phyloP scores from a whole-genome alignment of 352 stramenopile genomes.

The Pythium brachiatum region DNA sequence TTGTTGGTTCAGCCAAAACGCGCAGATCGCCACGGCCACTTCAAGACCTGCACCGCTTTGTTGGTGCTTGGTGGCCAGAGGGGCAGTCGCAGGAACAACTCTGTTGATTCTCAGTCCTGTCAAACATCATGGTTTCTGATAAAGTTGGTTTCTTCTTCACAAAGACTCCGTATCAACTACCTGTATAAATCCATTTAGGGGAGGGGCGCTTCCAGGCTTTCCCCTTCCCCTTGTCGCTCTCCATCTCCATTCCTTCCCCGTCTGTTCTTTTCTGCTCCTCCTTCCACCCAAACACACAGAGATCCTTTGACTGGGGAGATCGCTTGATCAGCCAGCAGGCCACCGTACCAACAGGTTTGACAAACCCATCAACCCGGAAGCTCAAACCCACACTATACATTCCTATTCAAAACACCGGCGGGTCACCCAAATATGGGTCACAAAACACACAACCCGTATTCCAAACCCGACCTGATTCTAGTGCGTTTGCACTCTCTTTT shows the following conservation, averaged over 20 bases:
- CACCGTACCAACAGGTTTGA: background rate
- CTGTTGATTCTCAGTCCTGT: constrained; percentile 3
- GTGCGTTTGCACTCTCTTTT: constrained; percentile 17
- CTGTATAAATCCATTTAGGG: background rate
- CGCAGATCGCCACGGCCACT: background rate
- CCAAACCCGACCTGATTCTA: background rate
- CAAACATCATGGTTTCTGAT: background rate
- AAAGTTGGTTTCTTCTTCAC: background rate
- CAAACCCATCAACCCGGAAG: background rate
- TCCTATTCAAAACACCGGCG: too few relatives aligned
- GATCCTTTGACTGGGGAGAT: constrained; percentile 2
- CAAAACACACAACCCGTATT: background rate
- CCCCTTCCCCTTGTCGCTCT: background rate
- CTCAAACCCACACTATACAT: too few relatives aligned
- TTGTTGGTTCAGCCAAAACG: background rate
- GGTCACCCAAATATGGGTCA: too few relatives aligned
- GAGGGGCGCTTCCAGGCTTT: background rate
- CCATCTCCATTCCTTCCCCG: constrained; percentile 5
- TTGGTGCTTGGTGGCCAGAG: constrained; percentile 3
- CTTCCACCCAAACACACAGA: constrained; percentile 2
- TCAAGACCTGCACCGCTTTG: background rate
- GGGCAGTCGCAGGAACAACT: background rate
- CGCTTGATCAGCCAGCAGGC: background rate
- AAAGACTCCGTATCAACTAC: background rate
- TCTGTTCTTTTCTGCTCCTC: constrained; percentile 3